Conservation (phyloP, 352 stramenopile species). For the Globisporangium megalacanthum region DNA sequence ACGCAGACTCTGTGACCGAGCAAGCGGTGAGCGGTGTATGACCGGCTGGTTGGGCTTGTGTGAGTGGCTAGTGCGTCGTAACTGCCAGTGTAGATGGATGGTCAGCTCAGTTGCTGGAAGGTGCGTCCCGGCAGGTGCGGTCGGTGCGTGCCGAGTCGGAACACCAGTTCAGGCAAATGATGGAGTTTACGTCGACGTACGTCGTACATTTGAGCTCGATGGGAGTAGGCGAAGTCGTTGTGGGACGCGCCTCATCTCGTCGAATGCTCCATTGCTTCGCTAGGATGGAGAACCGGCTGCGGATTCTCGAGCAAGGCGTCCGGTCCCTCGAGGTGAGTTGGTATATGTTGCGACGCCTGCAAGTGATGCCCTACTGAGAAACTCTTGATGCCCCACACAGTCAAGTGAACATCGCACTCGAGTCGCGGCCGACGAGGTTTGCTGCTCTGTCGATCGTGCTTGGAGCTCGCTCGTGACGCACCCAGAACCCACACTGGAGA, state of each 20-base stretch:
- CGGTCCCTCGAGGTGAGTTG: slow-evolving; percentile 7
- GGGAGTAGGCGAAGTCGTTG: background rate
- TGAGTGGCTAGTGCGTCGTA: no score
- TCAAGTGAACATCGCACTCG: slow-evolving; percentile 1
- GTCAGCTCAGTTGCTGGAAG: background rate
- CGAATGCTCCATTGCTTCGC: no score
- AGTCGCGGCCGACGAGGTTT: background rate
- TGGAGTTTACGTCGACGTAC: slow-evolving; percentile 16
- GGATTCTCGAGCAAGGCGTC: slow-evolving; percentile 12
- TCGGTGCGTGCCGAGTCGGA: slow-evolving; percentile 18
- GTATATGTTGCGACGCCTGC: background rate
- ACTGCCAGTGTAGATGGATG: background rate
- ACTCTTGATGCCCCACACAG: background rate
- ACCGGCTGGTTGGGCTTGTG: no score
- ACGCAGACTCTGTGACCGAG: slow-evolving; percentile 27
- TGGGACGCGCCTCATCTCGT: background rate
- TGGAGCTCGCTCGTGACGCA: no score
- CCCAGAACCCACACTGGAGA: no score
- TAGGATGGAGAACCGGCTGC: slow-evolving; percentile 17
- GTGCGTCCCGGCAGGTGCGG: slow-evolving; percentile 12
- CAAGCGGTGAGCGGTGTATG: slow-evolving; percentile 20
- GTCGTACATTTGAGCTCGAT: background rate
- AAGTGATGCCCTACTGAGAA: background rate
- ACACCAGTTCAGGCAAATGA: slow-evolving; percentile 15
- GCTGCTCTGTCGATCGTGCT: background rate